Evolutionary conservation across 768 basidiomycete genomes (phyloP).

Genomic region (Tylopilus felleus): DNA sequence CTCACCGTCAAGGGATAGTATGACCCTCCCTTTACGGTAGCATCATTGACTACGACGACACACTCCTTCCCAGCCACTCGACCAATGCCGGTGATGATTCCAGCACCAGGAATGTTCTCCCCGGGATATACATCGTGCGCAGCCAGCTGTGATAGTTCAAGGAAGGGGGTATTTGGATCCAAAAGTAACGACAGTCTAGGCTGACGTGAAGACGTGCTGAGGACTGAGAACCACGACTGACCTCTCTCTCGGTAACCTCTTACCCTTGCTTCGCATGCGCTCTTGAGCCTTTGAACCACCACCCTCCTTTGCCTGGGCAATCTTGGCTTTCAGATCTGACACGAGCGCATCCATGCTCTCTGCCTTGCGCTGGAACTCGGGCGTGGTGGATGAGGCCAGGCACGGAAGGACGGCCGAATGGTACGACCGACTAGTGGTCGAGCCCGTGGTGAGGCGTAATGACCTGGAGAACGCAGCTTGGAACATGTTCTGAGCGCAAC

Average conservation of each 20-base stretch:
- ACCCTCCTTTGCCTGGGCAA: slow-evolving; percentile 58
- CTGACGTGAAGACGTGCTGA: slow-evolving; percentile 1
- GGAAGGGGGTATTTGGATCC: slow-evolving; percentile 84
- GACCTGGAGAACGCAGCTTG: slow-evolving; percentile 16
- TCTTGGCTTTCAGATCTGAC: slow-evolving; percentile 57
- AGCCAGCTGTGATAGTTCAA: slow-evolving; percentile 84
- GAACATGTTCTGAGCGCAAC: slow-evolving; percentile 17
- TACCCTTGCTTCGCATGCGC: slow-evolving; percentile 73
- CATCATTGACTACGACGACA: slow-evolving; percentile 90
- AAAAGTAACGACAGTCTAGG: slow-evolving; percentile 67
- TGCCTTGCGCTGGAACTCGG: slow-evolving; percentile 67
- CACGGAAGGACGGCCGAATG: slow-evolving; percentile 76
- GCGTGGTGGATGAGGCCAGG: slow-evolving; percentile 60
- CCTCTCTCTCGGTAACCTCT: slow-evolving; percentile 84
- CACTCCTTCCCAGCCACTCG: slow-evolving; percentile 80
- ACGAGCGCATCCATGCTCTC: slow-evolving; percentile 70
- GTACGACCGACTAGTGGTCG: slow-evolving; percentile 38
- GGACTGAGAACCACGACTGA: slow-evolving; percentile 24
- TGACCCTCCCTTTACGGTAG: slow-evolving; percentile 89
- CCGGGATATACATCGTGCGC: slow-evolving; percentile 82
- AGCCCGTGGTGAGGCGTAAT: not conserved
- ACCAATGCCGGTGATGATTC: slow-evolving; percentile 84
- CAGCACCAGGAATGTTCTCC: slow-evolving; percentile 79
- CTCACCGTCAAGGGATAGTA: slow-evolving; percentile 84
- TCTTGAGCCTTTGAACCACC: slow-evolving; percentile 74